These are phyloP conservation scores for Lactifluus volemus DNA, from an alignment of 768 basidiomycete species.

Conservation along the genomic window DNA sequence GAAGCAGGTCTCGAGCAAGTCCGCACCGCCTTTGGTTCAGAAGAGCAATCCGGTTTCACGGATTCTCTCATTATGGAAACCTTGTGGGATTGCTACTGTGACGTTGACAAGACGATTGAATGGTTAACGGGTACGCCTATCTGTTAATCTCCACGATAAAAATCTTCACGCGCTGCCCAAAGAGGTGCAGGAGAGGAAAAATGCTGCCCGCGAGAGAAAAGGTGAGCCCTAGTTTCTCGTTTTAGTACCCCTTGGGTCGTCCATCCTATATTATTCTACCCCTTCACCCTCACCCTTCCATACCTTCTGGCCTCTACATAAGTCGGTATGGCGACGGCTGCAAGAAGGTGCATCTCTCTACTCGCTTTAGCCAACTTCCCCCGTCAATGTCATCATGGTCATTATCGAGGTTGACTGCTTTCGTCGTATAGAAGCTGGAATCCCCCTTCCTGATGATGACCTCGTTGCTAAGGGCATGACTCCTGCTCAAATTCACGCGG, in stretches of 20 bases:
- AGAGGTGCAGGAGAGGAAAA: conserved; percentile 65
- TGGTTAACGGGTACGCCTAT: conserved; percentile 60
- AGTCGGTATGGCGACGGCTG: conserved; percentile 15
- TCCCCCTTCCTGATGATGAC: conserved; percentile 20
- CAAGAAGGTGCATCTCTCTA: conserved; percentile 22
- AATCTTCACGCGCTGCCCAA: conserved; percentile 6
- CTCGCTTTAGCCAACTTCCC: conserved; percentile 9
- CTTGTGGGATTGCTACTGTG: conserved; percentile 85
- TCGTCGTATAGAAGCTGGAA: conserved; percentile 21
- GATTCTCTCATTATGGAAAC: conserved; percentile 69
- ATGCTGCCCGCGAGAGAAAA: conserved; percentile 64
- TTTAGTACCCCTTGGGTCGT: conserved; percentile 23
- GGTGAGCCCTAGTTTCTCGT: conserved; percentile 53
- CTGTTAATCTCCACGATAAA: neutral
- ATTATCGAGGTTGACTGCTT: conserved; percentile 22
- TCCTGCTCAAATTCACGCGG: conserved; percentile 14
- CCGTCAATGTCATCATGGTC: conserved; percentile 5
- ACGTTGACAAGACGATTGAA: conserved; percentile 65
- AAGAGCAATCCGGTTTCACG: conserved; percentile 55
- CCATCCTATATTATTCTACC: conserved; percentile 24
- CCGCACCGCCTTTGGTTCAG: conserved; percentile 55
- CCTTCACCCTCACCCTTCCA: conserved; percentile 22
- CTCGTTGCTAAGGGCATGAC: conserved; percentile 12
- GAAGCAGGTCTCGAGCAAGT: conserved; percentile 62
- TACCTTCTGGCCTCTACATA: conserved; percentile 22